Percentiles rank a stretch among this genome's conserved stretches.
Evolutionary conservation across 176 grass and related monocot species (phyloP).

Genomic region (Neostapfia colusana): DNA sequence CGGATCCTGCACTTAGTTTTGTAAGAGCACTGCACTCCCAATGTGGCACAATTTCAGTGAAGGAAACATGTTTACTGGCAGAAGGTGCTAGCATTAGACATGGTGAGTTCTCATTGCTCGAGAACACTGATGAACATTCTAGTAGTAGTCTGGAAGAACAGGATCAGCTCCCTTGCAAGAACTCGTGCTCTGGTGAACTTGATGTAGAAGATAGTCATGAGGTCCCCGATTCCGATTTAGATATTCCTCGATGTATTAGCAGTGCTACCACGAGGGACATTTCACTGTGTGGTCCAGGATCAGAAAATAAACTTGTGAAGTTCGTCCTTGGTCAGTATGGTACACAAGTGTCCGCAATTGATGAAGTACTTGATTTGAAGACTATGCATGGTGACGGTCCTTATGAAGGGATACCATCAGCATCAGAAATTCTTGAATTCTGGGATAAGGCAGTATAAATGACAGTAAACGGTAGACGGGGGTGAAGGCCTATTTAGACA

Average conservation of each 20-base stretch:
- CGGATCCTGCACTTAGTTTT: conserved; percentile 35
- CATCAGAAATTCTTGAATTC: conserved; percentile 57
- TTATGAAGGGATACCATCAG: conserved; percentile 44
- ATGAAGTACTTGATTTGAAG: conserved; percentile 54
- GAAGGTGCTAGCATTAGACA: conserved; percentile 22
- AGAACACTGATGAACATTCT: conserved; percentile 1
- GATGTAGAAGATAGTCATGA: not conserved
- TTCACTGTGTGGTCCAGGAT: not conserved
- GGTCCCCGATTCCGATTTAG: not conserved
- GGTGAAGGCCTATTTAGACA: no score
- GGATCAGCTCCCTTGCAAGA: conserved; percentile 22
- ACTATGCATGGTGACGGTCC: conserved; percentile 36
- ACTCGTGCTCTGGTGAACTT: not conserved
- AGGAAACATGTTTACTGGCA: conserved; percentile 21
- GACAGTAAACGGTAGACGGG: no score
- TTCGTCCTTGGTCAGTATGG: not conserved
- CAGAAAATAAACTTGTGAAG: conserved; percentile 26
- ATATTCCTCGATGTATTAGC: not conserved
- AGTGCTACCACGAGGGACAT: conserved; percentile 6
- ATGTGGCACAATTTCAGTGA: conserved; percentile 17
- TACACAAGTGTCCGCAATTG: conserved; percentile 39
- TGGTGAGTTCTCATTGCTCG: not conserved
- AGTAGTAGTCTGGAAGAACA: conserved; percentile 17
- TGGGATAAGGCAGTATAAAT: conserved; percentile 51
- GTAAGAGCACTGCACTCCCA: conserved; percentile 41